These are phyloP conservation scores for Raphanus raphanistrum DNA, from an alignment of 345 rosid species.

Conservation along the genomic window DNA sequence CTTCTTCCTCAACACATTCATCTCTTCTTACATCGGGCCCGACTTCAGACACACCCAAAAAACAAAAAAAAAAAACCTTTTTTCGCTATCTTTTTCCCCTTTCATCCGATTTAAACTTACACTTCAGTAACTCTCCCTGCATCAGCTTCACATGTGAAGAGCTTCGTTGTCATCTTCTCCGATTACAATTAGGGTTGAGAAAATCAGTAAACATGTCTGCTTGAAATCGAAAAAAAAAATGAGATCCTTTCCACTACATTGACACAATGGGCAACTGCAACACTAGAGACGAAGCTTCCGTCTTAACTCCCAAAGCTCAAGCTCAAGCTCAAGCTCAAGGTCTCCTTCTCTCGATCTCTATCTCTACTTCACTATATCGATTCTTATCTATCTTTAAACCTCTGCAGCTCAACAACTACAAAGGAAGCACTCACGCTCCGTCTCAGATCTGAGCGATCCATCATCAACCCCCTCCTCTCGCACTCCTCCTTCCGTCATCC, in stretches of 20 bases:
- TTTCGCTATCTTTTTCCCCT: not conserved
- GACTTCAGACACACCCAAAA: not conserved
- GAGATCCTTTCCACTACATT: constrained; percentile 32
- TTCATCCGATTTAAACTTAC: not conserved
- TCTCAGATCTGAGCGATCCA: constrained; percentile 93
- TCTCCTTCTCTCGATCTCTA: not conserved
- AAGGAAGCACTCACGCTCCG: constrained; percentile 64
- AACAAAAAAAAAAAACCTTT: not conserved
- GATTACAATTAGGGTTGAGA: constrained; percentile 27
- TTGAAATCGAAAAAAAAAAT: constrained; percentile 17
- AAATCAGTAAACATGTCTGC: not conserved
- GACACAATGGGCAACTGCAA: constrained; percentile 88
- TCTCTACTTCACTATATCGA: not conserved
- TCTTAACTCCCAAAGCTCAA: constrained; percentile 70
- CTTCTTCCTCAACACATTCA: not conserved
- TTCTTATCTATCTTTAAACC: constrained; percentile 12
- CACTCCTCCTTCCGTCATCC: constrained; percentile 60
- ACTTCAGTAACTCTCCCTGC: not conserved
- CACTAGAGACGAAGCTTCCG: constrained; percentile 93
- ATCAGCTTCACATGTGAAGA: not conserved
- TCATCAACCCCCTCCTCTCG: constrained; percentile 53
- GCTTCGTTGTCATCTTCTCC: not conserved
- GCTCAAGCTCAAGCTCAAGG: constrained; percentile 78
- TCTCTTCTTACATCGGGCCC: not conserved
- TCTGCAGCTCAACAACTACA: constrained; percentile 75